These are phyloP conservation scores for Termitomyces sp. DNA, from an alignment of 768 basidiomycete genomes.

Conservation along the genomic window DNA sequence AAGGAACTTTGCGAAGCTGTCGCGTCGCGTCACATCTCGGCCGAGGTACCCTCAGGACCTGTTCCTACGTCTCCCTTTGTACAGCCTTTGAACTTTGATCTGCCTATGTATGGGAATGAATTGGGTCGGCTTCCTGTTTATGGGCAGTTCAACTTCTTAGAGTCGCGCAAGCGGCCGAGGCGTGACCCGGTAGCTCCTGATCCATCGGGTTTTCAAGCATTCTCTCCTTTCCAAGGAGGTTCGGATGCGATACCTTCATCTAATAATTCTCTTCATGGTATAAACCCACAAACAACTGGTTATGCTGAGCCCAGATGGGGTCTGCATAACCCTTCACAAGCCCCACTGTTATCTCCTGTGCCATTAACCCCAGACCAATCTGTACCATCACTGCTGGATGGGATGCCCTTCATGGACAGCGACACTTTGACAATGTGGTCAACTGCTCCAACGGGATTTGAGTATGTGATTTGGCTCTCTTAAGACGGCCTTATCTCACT, in stretches of 20 bases:
- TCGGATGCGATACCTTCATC: not conserved
- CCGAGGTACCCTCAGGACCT: slow-evolving; percentile 9
- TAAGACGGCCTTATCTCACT: not conserved
- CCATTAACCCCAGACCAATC: not conserved
- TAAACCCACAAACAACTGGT: not conserved
- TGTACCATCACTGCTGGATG: slow-evolving; percentile 6
- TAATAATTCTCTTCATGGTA: too few species aligned
- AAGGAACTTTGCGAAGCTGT: slow-evolving; percentile 19
- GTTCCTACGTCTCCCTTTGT: slow-evolving; percentile 9
- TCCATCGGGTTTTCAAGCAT: not conserved
- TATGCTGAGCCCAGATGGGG: not conserved
- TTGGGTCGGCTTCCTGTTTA: slow-evolving; percentile 51
- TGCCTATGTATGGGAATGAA: slow-evolving; percentile 57
- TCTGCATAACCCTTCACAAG: not conserved
- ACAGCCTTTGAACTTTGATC: slow-evolving; percentile 23
- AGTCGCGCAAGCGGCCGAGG: slow-evolving; percentile 16
- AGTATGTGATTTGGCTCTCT: slow-evolving; percentile 36
- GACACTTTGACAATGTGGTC: slow-evolving; percentile 64
- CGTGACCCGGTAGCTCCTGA: not conserved
- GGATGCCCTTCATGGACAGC: slow-evolving; percentile 34
- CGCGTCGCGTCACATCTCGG: slow-evolving; percentile 24
- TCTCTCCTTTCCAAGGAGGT: not conserved
- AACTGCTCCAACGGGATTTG: slow-evolving; percentile 53
- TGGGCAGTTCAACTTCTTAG: slow-evolving; percentile 36
- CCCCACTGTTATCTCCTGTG: not conserved